Conservation (phyloP, 768 basidiomycete genomes). For the Boletus speciosus region DNA sequence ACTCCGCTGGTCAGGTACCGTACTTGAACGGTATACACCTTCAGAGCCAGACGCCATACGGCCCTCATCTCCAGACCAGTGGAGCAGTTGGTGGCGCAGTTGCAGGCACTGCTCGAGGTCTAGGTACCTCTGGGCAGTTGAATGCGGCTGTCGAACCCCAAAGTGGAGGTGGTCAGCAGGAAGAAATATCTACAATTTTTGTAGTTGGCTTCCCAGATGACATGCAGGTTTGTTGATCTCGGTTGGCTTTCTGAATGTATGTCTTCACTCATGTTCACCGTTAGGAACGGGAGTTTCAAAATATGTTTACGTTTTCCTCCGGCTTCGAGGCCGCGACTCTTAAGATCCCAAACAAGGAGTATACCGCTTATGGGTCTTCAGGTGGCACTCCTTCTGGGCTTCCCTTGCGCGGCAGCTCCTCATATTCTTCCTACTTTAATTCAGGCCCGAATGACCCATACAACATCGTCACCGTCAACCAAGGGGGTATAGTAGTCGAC, state of each 20-base stretch:
- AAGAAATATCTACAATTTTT: constrained; percentile 96
- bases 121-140: constrained; percentile 29
- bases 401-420: constrained; percentile 35
- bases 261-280: constrained; percentile 14
- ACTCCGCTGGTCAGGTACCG: constrained; percentile 30
- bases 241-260: constrained; percentile 2
- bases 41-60: constrained; percentile 74
- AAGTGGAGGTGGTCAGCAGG: constrained; percentile 40
- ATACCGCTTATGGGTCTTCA: constrained; percentile 63
- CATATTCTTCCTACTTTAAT: constrained; percentile 35
- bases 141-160: constrained; percentile 24
- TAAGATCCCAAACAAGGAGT: constrained; percentile 94
- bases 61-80: constrained; percentile 57
- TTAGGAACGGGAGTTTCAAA: constrained; percentile 98
- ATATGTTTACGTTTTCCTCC: constrained; percentile 95
- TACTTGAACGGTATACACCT: constrained; percentile 46
- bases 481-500: constrained; percentile 81
- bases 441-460: constrained; percentile 74
- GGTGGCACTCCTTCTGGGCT: constrained; percentile 35
- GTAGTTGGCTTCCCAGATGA: constrained; percentile 99
- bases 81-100: constrained; percentile 27
- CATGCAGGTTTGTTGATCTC: constrained; percentile 72
- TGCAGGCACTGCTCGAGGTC: constrained; percentile 22
- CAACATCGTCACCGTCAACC: constrained; percentile 78
- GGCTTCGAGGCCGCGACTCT: constrained; percentile 98